Evolutionary conservation across 352 stramenopile genomes (phyloP), one percentile per base, ranked within the genome.

Genomic region (Phytophthora melonis): DNA sequence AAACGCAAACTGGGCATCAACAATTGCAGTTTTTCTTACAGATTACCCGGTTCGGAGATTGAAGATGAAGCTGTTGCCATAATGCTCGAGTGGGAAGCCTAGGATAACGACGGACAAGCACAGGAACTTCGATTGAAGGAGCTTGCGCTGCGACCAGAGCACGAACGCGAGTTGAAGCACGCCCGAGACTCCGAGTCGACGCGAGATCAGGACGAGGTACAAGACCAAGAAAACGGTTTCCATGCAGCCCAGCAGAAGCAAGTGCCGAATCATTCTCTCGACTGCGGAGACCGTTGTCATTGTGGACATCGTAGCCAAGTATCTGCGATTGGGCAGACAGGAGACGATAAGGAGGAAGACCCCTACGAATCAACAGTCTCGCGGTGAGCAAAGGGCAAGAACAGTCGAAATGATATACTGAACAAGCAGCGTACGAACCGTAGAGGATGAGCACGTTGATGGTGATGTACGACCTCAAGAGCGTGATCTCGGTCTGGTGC

Each of bases 401-500:
- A 1, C 30, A 34, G 23, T 34, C 30, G 30, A 34, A 9, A 2
- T 8, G 6, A 10, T 9, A 9, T 34, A 34, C 30, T 34, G 30
- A 8, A 16, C 34, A 39, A 10, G 25, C 25, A 54, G 3, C 45
- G 1, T 19, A 69, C 58, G 30, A 36, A 74, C 76, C 69, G 36
- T 83, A 83, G 39, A 83, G 75, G 0, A 54, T 18, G 41, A 78
- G 23, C 7, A 57, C 30, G 8, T 34, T 34, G 5, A 34, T 9
- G 30, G 30, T 27, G 8, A 56, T 50, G 69, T 74, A n/a, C 63
- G 72, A 80, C 16, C 58, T 54, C 3, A 79, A 53, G 5, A 83
- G 27, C 10, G 76, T 78, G 14, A 80, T 62, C 16, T 83, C 73
- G 0, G 68, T 83, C 21, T 75, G 63, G 32, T 72, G 66, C 8